Evolutionary conservation across 305 asterid species (phyloP), one percentile per base, ranked within the genome.

Genomic region (Nicotiana rustica): DNA sequence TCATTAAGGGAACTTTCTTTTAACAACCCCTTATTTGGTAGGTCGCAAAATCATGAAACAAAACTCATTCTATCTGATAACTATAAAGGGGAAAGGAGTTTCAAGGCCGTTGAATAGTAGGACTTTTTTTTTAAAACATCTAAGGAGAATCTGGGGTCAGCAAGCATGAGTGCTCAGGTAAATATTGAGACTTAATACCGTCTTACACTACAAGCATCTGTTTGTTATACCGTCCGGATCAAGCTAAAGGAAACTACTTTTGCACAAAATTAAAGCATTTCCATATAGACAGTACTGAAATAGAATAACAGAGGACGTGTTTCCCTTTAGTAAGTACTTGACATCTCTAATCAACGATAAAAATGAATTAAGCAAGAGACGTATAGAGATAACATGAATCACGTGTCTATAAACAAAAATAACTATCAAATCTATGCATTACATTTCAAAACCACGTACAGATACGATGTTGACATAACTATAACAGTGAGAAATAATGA

Each of bases 401-500:
- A 17, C 18, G 62, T 57, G 62, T 57, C 21, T 57, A 5, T 57
- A 15, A 56, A 56, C 47, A 41, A 41, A 41, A 41, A 9, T 41
- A 41, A 57, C 62, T 15, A 57, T 17, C 21, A 57, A 57, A 57
- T 57, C 62, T 57, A 57, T 17, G 18, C 62, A 17, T 57, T 5
- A 57, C n/a, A 57, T 18, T 5, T 57, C 21, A 57, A 5, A 57
- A 6, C 21, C 21, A 57, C 21, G 21, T 57, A 57, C 6, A 57
- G 18, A 6, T 15, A 15, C 6, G 61, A 56, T n/a, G 5, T 56
- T 56, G 18, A 33, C 3, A 70, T n/a, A 70, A 25, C 36, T 6
- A 75, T 19, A 70, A 49, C 66, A 8, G 66, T 81, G 55, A 5
- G 21, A 61, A 67, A 81, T 17, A 61, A 81, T 17, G 21, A 19